phyloP scores from a whole-genome alignment of 2,329 filamentous ascomycete species.

The Colletotrichum siamense region DNA sequence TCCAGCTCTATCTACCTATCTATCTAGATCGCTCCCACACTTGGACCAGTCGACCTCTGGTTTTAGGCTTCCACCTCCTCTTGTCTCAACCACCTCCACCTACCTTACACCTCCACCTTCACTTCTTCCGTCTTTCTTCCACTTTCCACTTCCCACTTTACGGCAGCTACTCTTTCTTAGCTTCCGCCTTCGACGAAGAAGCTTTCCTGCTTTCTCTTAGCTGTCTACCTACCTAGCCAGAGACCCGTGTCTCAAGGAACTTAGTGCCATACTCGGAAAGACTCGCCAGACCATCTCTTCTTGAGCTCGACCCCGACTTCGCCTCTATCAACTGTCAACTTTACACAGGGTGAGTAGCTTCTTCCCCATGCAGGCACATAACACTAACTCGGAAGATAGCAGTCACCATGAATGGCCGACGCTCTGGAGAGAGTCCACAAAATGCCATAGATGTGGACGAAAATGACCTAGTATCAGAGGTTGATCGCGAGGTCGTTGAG shows the following conservation, averaged over 20 bases:
- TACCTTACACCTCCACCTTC: neutral
- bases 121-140: neutral
- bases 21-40: neutral
- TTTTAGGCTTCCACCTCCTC: neutral
- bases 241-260: neutral
- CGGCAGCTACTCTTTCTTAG: neutral
- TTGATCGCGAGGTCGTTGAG: neutral
- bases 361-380: neutral
- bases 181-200: neutral
- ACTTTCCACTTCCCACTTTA: neutral
- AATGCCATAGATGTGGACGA: neutral
- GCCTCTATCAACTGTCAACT: neutral
- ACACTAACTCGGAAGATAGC: neutral
- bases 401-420: neutral
- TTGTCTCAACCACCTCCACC: neutral
- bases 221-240: neutral
- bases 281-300: neutral
- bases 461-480: neutral
- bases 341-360: neutral
- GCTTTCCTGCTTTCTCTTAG: neutral
- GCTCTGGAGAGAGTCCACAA: neutral
- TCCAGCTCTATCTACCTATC: neutral
- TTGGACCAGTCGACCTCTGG: neutral
- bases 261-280: neutral
- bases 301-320: neutral